A percentile compares a stretch with the other conserved stretches of the same genome.
Evolutionary conservation across 371 early-diverging fungal genomes (phyloP).

Genomic region (Mortierella sp.): DNA sequence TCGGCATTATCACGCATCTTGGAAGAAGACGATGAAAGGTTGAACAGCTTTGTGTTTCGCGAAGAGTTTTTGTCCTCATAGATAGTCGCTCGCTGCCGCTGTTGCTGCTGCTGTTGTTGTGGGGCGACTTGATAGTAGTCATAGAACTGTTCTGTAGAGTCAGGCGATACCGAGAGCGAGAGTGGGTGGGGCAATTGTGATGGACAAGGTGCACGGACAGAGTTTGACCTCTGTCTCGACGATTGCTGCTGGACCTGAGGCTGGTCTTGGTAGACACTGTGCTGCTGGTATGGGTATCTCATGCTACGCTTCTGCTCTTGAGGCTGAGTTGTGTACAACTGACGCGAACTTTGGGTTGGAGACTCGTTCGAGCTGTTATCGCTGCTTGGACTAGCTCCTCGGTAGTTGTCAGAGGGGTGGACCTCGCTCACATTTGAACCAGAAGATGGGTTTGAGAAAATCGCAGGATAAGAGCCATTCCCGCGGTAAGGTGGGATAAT

Average conservation of each 20-base stretch:
- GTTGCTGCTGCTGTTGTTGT: not conserved
- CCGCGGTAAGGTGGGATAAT: not conserved
- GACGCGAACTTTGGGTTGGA: not conserved
- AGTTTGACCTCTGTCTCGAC: not conserved
- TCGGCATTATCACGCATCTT: not conserved
- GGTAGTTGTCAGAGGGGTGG: not conserved
- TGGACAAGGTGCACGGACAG: not conserved
- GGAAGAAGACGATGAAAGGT: slow-evolving; percentile 6
- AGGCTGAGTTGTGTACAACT: not conserved
- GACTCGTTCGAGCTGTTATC: not conserved
- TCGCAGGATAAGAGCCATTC: slow-evolving; percentile 14
- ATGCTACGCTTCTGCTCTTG: slow-evolving; percentile 7
- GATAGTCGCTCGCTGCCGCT: too few species aligned
- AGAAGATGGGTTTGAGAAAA: not conserved
- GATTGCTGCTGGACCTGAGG: slow-evolving; percentile 1
- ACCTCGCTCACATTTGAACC: not conserved
- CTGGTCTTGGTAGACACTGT: slow-evolving; percentile 7
- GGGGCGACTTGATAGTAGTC: slow-evolving; percentile 6
- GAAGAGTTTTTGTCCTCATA: not conserved
- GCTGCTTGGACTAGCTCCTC: not conserved
- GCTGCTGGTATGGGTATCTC: slow-evolving; percentile 16
- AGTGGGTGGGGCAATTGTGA: not conserved
- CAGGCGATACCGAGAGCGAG: not conserved
- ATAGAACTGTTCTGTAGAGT: slow-evolving; percentile 6
- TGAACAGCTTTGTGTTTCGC: not conserved